Base-by-base conservation (phyloP, 352 stramenopile species). In the Globisporangium polare region DNA sequence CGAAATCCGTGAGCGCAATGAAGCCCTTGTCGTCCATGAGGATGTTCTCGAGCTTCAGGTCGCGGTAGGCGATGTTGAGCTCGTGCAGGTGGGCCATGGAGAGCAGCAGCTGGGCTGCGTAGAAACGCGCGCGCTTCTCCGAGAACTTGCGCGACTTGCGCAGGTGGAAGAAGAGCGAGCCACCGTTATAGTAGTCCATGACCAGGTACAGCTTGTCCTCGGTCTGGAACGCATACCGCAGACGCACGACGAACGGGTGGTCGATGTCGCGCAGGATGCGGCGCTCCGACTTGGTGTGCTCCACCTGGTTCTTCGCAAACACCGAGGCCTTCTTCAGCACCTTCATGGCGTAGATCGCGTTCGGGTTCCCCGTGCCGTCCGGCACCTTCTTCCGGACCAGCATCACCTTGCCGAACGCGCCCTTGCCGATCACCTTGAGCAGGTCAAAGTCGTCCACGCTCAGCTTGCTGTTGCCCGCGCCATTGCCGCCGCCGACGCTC, bases 321-420 rank as follows among this genome's bases (percentile, higher is more conserved):
- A 97, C 83, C 0, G 86, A 88, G 2, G 79, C 79, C 66, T 97
- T 97, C 68, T 97, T 97, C 18, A 97, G 77, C 61, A 97, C 89
- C 63, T 97, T 97, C 90, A 97, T 97, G 35, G 92, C 92, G 73
- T 96, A 98, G 47, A 96, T 94, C 24, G 85, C 78, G 53, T 92
- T 92, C 46, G 80, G 69, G 66, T 80, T 89, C 18, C 70, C 67
- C 18, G 71, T 61, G 42, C 64, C 74, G 63, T 92, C 86, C 13
- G 94, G 75, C 20, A 85, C 75, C 65, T 97, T 97, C 67, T 96
- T 96, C 50, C 93, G 82, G 29, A 98, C 95, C 20, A 98, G 75
- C 84, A 98, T 97, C 3, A 98, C 95, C 73, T 98, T 98, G 41
- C 95, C 95, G 66, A 98, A 98, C 8, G 90, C 89, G 29, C 95